Conservation (phyloP, 108 stramenopile species). For the Mediolabrus comicus region DNA sequence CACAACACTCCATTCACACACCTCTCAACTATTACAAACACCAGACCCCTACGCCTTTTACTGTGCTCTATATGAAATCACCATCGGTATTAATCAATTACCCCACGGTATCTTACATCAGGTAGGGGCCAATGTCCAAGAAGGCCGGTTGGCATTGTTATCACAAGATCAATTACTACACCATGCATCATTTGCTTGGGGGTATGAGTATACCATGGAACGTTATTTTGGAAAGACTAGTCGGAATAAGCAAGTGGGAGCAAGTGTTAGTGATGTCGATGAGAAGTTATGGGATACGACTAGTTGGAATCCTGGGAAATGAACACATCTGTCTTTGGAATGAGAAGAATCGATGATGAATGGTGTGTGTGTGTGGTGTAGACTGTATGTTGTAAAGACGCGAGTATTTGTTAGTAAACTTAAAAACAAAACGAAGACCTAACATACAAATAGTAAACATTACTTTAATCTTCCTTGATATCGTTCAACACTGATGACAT, state of each 20-base stretch:
- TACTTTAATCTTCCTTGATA: neutral
- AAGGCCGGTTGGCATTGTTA: conserved; percentile 40
- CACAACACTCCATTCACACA: conserved; percentile 29
- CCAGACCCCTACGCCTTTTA: conserved; percentile 34
- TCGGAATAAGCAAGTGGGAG: conserved; percentile 20
- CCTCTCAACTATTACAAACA: conserved; percentile 7
- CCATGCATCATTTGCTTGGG: conserved; percentile 45
- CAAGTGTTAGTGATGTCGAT: conserved; percentile 20
- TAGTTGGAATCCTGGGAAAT: conserved; percentile 31
- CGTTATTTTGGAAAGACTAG: conserved; percentile 33
- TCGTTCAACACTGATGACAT: no score
- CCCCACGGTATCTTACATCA: conserved; percentile 28
- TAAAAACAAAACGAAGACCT: no score
- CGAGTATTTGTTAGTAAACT: no score
- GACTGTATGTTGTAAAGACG: no score
- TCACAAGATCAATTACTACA: conserved; percentile 34
- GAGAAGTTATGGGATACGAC: conserved; percentile 3
- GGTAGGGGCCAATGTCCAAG: conserved; percentile 32
- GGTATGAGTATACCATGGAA: conserved; percentile 41
- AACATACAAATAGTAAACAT: no score
- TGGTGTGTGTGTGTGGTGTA: no score
- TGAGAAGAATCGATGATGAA: no score
- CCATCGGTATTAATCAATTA: conserved; percentile 16
- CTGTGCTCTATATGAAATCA: conserved; percentile 46
- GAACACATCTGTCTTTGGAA: no score